These are phyloP conservation scores for Tuber calosporum DNA, from an alignment of 495 filamentous ascomycete genomes.

Conservation along the genomic window DNA sequence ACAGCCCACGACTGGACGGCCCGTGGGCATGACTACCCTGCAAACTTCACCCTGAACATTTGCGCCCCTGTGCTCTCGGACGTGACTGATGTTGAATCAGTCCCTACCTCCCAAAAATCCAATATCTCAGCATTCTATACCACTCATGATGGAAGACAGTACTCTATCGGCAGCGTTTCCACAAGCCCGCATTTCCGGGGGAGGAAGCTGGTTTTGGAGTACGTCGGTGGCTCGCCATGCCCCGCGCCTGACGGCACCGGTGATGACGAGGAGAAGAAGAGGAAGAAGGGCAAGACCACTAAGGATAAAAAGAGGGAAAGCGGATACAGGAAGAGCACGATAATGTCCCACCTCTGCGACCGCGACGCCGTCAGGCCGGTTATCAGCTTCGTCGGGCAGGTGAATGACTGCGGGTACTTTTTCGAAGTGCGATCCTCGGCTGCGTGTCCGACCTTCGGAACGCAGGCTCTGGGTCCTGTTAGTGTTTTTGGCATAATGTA, in stretches of 20 bases:
- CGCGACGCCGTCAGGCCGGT: conserved; percentile 57
- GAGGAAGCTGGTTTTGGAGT: conserved; percentile 84
- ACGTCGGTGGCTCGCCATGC: conserved; percentile 82
- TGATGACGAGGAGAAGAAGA: neutral
- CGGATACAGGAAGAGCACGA: conserved; percentile 61
- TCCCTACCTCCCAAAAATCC: conserved; percentile 51
- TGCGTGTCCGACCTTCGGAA: conserved; percentile 65
- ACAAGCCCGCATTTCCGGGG: conserved; percentile 67
- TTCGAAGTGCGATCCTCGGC: conserved; percentile 87
- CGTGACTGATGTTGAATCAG: conserved; percentile 63
- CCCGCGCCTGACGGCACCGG: conserved; percentile 35
- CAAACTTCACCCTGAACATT: conserved; percentile 93
- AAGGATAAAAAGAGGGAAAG: neutral
- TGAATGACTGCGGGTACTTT: conserved; percentile 88
- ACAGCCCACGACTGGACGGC: conserved; percentile 63
- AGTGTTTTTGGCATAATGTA: conserved; percentile 91
- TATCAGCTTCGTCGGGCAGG: conserved; percentile 70
- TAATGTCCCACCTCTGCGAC: conserved; percentile 92
- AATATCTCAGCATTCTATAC: conserved; percentile 92
- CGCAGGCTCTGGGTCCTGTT: conserved; percentile 68
- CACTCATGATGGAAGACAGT: conserved; percentile 57
- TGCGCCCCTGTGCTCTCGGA: conserved; percentile 78
- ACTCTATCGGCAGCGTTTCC: conserved; percentile 73
- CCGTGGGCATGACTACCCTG: conserved; percentile 72
- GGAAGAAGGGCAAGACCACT: neutral